These are phyloP conservation scores for Podospora appendiculata DNA, from an alignment of 495 filamentous ascomycete species.

Conservation along the genomic window DNA sequence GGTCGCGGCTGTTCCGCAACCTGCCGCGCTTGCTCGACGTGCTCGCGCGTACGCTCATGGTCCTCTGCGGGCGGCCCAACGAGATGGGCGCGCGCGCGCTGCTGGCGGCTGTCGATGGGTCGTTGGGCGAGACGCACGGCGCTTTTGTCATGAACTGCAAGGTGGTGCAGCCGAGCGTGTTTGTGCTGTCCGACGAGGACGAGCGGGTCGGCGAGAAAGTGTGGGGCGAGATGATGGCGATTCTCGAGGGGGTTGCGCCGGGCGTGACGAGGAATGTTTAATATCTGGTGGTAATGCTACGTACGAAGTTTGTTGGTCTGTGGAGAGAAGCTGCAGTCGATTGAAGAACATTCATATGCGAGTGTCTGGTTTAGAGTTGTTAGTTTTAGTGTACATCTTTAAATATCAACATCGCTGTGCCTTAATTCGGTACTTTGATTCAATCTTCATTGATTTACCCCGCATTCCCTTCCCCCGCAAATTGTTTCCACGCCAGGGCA, in stretches of 20 bases:
- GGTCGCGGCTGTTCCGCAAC: slow-evolving; percentile 36
- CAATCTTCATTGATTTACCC: too few relatives aligned
- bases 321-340: neutral
- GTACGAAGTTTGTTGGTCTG: neutral
- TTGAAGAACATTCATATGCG: too few relatives aligned
- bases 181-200: slow-evolving; percentile 19
- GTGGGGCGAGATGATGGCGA: slow-evolving; percentile 21
- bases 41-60: slow-evolving; percentile 16
- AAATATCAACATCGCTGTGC: too few relatives aligned
- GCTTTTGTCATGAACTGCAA: slow-evolving; percentile 31
- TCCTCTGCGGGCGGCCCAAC: slow-evolving; percentile 29
- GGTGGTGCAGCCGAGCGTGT: slow-evolving; percentile 9
- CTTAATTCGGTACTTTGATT: too few relatives aligned
- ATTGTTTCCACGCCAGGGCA: too few relatives aligned
- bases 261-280: slow-evolving; percentile 18
- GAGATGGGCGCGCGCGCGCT: slow-evolving; percentile 44
- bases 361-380: too few relatives aligned
- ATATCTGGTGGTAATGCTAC: neutral
- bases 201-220: slow-evolving; percentile 17
- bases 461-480: too few relatives aligned
- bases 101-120: slow-evolving; percentile 24
- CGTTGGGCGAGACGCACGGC: slow-evolving; percentile 38
- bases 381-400: too few relatives aligned
- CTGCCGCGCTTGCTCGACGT: slow-evolving; percentile 2
- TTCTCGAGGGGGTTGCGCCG: slow-evolving; percentile 23